Percentiles rank a stretch among this genome's conserved stretches.
Conservation (phyloP, 2,329 filamentous ascomycete species). For the Bretziella fagacearum region DNA sequence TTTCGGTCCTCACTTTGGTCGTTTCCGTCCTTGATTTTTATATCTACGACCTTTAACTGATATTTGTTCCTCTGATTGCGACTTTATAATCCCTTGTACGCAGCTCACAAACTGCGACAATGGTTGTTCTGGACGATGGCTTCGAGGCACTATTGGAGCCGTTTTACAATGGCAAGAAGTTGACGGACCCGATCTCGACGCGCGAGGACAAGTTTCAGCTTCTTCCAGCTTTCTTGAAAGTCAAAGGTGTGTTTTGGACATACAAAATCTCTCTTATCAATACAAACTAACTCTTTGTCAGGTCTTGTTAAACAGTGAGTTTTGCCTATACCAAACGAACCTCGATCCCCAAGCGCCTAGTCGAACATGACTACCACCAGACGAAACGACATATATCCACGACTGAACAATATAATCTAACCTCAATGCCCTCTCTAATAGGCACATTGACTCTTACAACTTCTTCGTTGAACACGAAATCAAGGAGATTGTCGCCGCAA, state of each 20-base stretch:
- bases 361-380: not conserved
- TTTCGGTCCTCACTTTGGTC: too few species aligned
- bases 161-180: constrained; percentile 51
- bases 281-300: not conserved
- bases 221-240: constrained; percentile 90
- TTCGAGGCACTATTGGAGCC: constrained; percentile 51
- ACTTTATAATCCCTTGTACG: not conserved
- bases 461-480: constrained; percentile 94
- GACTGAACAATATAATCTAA: not conserved
- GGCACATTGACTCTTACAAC: constrained; percentile 94
- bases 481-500: constrained; percentile 89
- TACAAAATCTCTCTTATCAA: not conserved
- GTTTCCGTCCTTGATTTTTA: too few species aligned
- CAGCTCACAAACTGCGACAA: constrained; percentile 18
- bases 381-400: not conserved
- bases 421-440: constrained; percentile 18
- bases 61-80: not conserved
- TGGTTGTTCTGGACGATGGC: constrained; percentile 42
- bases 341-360: not conserved
- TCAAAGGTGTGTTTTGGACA: constrained; percentile 48
- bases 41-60: not conserved
- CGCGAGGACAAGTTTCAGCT: constrained; percentile 90
- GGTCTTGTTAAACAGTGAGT: constrained; percentile 15
- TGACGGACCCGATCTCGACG: constrained; percentile 46
- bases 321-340: constrained; percentile 13